Conservation (phyloP, 192 early-diverging fungal species). For the Backusella tuberculispora region DNA sequence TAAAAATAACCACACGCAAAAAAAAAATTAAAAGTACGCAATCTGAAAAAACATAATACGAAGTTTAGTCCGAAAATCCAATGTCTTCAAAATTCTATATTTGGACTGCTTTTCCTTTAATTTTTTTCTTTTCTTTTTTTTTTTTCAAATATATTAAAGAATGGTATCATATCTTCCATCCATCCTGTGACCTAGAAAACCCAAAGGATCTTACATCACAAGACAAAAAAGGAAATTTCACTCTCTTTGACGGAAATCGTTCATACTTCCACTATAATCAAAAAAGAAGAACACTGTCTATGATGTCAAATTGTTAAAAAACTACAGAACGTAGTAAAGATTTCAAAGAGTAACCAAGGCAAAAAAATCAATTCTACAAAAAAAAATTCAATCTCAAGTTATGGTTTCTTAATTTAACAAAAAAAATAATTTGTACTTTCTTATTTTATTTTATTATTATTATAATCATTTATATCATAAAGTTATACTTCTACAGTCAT, state of each 20-base stretch:
- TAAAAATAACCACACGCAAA: too few species aligned
- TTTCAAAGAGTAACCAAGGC: background rate
- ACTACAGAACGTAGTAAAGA: background rate
- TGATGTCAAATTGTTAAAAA: constrained; percentile 30
- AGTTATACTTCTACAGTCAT: constrained; percentile 23
- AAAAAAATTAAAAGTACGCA: too few species aligned
- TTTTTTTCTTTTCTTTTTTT: background rate
- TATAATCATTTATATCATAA: background rate
- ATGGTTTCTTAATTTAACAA: background rate
- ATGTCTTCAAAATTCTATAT: too few species aligned
- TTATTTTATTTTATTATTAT: background rate
- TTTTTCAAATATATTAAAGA: background rate
- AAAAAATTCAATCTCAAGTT: background rate
- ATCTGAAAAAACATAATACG: too few species aligned
- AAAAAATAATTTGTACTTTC: background rate
- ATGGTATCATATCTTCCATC: background rate
- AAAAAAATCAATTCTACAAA: background rate
- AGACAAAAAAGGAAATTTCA: constrained; percentile 13
- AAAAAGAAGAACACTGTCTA: constrained; percentile 33
- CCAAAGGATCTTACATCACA: background rate
- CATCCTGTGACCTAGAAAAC: background rate
- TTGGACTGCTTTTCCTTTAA: background rate
- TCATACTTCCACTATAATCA: constrained; percentile 9
- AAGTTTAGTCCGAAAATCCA: too few species aligned
- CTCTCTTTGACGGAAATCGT: constrained; percentile 36